Evolutionary conservation across 371 early-diverging fungal species (phyloP).

Genomic region (Fennellomyces sp.): DNA sequence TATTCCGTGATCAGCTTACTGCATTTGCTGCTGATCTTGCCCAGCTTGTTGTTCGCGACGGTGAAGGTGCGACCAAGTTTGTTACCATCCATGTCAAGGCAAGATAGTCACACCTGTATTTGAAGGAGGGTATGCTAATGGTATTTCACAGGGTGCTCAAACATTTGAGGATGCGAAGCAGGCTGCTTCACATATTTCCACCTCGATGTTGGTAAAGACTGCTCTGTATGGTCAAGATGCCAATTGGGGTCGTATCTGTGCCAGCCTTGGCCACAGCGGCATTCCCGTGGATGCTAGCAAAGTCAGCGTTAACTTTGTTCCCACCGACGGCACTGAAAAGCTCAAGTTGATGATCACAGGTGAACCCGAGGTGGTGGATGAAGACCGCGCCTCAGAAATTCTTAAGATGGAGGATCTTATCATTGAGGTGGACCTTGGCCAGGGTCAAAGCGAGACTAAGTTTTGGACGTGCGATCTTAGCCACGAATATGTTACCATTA

Average conservation of each 20-base stretch:
- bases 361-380: slow-evolving; percentile 83
- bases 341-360: slow-evolving; percentile 80
- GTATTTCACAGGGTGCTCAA: slow-evolving; percentile 60
- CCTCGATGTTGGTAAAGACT: slow-evolving; percentile 92
- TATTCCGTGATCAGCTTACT: slow-evolving; percentile 76
- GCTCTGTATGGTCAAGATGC: slow-evolving; percentile 96
- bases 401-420: slow-evolving; percentile 83
- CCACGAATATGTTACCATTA: slow-evolving; percentile 93
- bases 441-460: slow-evolving; percentile 75
- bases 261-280: slow-evolving; percentile 59
- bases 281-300: slow-evolving; percentile 68
- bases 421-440: slow-evolving; percentile 78
- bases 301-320: slow-evolving; percentile 78
- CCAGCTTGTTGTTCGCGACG: slow-evolving; percentile 89
- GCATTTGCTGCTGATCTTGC: slow-evolving; percentile 84
- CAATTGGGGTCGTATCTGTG: slow-evolving; percentile 91
- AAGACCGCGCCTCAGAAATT: slow-evolving; percentile 80
- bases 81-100: slow-evolving; percentile 87
- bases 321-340: slow-evolving; percentile 61
- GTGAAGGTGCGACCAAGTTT: slow-evolving; percentile 97
- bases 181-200: slow-evolving; percentile 87
- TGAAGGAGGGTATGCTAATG: background rate
- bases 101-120: slow-evolving; percentile 8
- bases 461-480: slow-evolving; percentile 96
- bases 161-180: slow-evolving; percentile 79